Conservation (phyloP, 2,329 filamentous ascomycete species). For the Gremmenia infestans region DNA sequence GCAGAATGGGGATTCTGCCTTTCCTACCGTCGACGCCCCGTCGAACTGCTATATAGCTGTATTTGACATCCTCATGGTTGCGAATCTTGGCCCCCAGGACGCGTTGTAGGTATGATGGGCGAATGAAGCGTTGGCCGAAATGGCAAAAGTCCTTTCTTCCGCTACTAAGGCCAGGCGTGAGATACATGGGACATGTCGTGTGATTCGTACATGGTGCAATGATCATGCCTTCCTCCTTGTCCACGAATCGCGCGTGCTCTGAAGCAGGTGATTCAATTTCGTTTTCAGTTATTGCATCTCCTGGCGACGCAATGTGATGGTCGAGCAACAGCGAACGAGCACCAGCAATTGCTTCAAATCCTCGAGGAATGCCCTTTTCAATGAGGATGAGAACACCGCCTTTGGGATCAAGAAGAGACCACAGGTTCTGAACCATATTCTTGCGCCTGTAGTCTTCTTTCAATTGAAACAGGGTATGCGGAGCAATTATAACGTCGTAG, state of each 20-base stretch:
- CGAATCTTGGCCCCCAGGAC: slow-evolving; percentile 63
- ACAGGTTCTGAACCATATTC: slow-evolving; percentile 78
- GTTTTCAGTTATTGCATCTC: slow-evolving; percentile 38
- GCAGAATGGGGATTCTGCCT: slow-evolving; percentile 32
- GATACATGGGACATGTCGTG: slow-evolving; percentile 82
- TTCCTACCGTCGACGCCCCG: slow-evolving; percentile 58
- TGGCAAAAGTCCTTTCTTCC: slow-evolving; percentile 88
- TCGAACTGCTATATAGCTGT: slow-evolving; percentile 82
- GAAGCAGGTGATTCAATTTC: slow-evolving; percentile 24
- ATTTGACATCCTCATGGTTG: slow-evolving; percentile 88
- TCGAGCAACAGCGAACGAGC: slow-evolving; percentile 75
- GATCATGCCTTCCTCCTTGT: slow-evolving; percentile 58
- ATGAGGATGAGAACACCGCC: slow-evolving; percentile 83
- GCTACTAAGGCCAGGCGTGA: slow-evolving; percentile 58
- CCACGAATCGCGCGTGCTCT: slow-evolving; percentile 20
- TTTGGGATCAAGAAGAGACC: slow-evolving; percentile 76
- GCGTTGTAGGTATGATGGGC: slow-evolving; percentile 75
- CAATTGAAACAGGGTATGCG: slow-evolving; percentile 73
- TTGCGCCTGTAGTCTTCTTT: slow-evolving; percentile 74
- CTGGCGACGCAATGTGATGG: slow-evolving; percentile 65
- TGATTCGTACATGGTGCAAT: slow-evolving; percentile 86
- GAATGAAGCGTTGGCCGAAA: slow-evolving; percentile 83
- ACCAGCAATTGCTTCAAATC: slow-evolving; percentile 86
- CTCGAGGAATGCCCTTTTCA: slow-evolving; percentile 86
- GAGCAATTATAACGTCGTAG: slow-evolving; percentile 86